Evolutionary conservation across 768 basidiomycete genomes (phyloP), one percentile per base, ranked within the genome.

Genomic region (Tephrocybe rancida): DNA sequence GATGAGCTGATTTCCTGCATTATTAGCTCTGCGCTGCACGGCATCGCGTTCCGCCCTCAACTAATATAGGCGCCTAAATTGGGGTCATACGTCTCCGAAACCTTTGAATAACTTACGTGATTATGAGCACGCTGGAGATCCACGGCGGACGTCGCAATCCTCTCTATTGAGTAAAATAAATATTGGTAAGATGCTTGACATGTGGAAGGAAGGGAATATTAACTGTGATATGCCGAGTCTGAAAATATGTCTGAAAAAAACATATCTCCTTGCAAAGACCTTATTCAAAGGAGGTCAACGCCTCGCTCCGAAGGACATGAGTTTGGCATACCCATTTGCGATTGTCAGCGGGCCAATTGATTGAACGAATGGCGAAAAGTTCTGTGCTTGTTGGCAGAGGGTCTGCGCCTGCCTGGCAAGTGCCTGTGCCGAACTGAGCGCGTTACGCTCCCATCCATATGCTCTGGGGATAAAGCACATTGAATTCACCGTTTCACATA

Each of bases 211-310:
- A 37, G 55, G 18, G 32, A 43, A 54, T 58, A 53, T 62, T 59
- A 56, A 78, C 77, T 67, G 53, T 76, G 73, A 61, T 77, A 76
- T 29, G 67, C 67, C 60, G 71, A 61, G 61, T 80, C 76, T 7
- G 75, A 70, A 58, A 73, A 73, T 22, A 76, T 67, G 54, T 76
- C 74, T 56, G 77, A 74, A 56, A 76, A 77, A 51, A 76, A 68
- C 14, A 76, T 65, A 56, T 76, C 74, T 54, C 65, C 69, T 24
- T 76, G 51, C 26, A 77, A 62, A 26, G 72, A 70, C 46, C 76
- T 75, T 32, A 54, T 24, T 22, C 25, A 14, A 27, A 46, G 50
- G 7, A 43, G 18, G 44, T 16, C 37, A 52, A 8, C 48, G 19
- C 3, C n/a, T 10, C 25, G 45, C 18, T 18, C 9, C 4, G 13